Conservation (phyloP, 2,329 filamentous ascomycete genomes). For the Alternaria brassicae region DNA sequence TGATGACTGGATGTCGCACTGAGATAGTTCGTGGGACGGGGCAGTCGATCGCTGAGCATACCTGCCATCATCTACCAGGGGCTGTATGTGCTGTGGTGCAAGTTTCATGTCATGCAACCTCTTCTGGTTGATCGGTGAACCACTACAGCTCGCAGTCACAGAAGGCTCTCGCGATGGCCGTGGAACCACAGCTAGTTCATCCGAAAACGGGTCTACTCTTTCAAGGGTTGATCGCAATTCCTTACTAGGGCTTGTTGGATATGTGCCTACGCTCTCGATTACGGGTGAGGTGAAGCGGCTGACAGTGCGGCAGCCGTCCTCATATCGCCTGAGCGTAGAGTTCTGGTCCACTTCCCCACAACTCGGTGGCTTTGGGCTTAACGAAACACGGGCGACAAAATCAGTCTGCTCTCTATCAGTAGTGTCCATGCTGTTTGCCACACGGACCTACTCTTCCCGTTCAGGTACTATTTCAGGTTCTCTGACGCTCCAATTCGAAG, state of each 20-base stretch:
- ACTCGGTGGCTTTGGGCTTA: neutral
- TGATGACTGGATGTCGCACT: constrained; percentile 20
- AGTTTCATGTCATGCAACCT: neutral
- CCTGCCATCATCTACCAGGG: neutral
- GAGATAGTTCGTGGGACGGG: constrained; percentile 15
- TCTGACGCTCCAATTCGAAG: constrained; percentile 5
- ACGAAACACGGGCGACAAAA: neutral
- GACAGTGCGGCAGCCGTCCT: neutral
- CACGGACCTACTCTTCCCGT: neutral
- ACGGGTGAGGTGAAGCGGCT: neutral
- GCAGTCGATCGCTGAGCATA: constrained; percentile 16
- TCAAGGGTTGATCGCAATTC: neutral
- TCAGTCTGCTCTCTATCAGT: neutral
- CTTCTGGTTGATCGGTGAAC: neutral
- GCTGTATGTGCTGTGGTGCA: neutral
- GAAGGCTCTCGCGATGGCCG: neutral
- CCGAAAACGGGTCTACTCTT: neutral
- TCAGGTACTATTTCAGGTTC: neutral
- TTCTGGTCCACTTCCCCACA: neutral
- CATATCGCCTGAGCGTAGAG: neutral
- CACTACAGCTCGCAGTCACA: neutral
- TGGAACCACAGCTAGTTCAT: neutral
- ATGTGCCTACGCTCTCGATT: neutral
- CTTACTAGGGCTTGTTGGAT: neutral
- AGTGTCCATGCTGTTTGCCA: neutral